Percentiles rank a stretch among this genome's conserved stretches.
phyloP scores from a whole-genome alignment of 1,139 yeast genomes.

The Protomyces gravidus region DNA sequence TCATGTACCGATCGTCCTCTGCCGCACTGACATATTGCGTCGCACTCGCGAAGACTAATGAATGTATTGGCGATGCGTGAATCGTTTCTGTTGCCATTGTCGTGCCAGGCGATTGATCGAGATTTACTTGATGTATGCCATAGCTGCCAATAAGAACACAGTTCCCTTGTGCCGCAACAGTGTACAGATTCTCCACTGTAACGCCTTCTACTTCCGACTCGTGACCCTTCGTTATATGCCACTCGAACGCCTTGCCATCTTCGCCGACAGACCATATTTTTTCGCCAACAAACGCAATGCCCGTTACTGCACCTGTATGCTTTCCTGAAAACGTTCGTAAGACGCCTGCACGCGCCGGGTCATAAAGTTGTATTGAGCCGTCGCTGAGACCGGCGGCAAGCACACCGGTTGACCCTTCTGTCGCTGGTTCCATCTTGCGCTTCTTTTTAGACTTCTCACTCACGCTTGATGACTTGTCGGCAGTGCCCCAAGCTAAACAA shows the following conservation, averaged over 20 bases:
- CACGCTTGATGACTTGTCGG: constrained; percentile 32
- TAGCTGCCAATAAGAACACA: constrained; percentile 37
- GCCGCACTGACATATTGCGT: constrained; percentile 60
- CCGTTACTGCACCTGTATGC: constrained; percentile 50
- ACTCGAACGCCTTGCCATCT: constrained; percentile 59
- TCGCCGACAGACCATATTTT: constrained; percentile 62
- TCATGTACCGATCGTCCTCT: constrained; percentile 70
- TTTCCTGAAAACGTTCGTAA: constrained; percentile 51
- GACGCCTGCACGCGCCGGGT: constrained; percentile 61
- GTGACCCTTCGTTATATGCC: constrained; percentile 48
- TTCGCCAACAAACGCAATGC: constrained; percentile 47
- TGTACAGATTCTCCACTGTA: constrained; percentile 36
- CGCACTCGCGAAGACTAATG: constrained; percentile 40
- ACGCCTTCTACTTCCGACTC: not conserved
- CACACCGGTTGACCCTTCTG: constrained; percentile 42
- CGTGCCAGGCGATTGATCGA: constrained; percentile 39
- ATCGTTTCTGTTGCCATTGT: constrained; percentile 57
- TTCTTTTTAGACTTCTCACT: constrained; percentile 39
- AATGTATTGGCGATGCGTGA: constrained; percentile 61
- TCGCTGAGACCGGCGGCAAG: constrained; percentile 63
- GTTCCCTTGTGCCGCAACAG: constrained; percentile 44
- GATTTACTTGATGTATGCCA: constrained; percentile 41
- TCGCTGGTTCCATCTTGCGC: constrained; percentile 36
- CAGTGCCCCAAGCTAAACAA: constrained; percentile 54
- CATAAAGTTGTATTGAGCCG: constrained; percentile 62